Base-by-base conservation (phyloP, 208 protist species). In the Wallacemonas sp. region DNA sequence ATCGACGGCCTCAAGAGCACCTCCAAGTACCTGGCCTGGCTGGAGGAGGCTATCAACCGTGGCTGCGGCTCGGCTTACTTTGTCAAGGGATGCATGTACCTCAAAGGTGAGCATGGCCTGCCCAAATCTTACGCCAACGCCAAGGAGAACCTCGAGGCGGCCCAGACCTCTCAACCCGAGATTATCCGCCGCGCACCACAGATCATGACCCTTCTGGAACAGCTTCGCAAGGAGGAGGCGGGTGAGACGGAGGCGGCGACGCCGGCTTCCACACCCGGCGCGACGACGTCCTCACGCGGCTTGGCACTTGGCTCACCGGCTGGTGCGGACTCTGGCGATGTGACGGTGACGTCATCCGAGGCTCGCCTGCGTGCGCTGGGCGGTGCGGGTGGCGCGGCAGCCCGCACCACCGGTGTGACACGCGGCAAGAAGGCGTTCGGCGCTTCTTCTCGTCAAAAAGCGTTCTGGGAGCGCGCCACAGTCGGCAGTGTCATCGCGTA, bases 1-100 rank as follows among this genome's bases (percentile, higher is more conserved):
- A 65, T 77, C n/a, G 80, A 89, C 48, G 57, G 52, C 1, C 76
- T 86, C 58, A 80, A 81, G 66, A 87, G 68, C 68, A 83, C 81
- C 33, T 38, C 39, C 48, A 91, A 86, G 71, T 96, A 91, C 69
- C 82, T 93, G 46, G 69, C 77, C n/a, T 96, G 90, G 90, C 65
- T 96, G 50, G 57, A 91, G 42, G 77, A 89, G 73, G 90, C 87
- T 26, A 76, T 85, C 57, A 85, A 91, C 68, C 90, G 90, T 37
- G 90, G 90, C 50, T 87, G 85, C 63, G 90, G 87, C 46, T 85
- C 87, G 6, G 90, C 90, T 13, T 88, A 89, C 72, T 93, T 96
- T 78, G 84, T 96, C 37, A 79, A 85, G 48, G 87, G 81, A 12
- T 94, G 81, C 71, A 91, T 89, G 81, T 74, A 91, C 67, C 74